Percentiles rank a stretch among this genome's conserved stretches.
phyloP scores from a whole-genome alignment of 345 rosid genomes.

The Arabidopsis arenosa region DNA sequence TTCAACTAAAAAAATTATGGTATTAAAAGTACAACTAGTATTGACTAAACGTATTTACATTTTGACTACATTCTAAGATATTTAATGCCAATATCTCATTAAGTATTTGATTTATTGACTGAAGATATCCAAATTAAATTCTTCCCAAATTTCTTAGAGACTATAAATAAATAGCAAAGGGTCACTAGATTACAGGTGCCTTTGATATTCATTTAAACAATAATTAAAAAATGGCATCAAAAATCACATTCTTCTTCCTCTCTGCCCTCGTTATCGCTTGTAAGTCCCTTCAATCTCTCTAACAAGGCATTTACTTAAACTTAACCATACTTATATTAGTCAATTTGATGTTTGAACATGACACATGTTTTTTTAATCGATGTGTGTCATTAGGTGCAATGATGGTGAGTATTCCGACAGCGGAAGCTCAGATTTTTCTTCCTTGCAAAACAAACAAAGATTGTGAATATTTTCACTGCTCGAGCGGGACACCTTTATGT shows the following conservation, averaged over 20 bases:
- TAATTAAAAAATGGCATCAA: constrained; percentile 6
- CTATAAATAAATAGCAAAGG: not conserved
- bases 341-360: not conserved
- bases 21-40: too few species aligned
- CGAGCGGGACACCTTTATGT: constrained; percentile 21
- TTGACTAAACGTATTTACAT: not conserved
- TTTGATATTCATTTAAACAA: not conserved
- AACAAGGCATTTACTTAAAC: not conserved
- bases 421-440: constrained; percentile 21
- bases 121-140: not conserved
- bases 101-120: not conserved
- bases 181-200: too few species aligned
- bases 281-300: not conserved
- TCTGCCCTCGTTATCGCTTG: not conserved
- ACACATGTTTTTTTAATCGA: not conserved
- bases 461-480: constrained; percentile 13
- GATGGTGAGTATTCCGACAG: constrained; percentile 3
- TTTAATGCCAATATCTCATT: not conserved
- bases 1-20: too few species aligned
- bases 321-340: not conserved
- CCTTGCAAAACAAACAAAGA: constrained; percentile 27
- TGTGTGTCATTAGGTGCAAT: constrained; percentile 11
- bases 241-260: not conserved
- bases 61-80: not conserved
- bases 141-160: not conserved